These are phyloP conservation scores for Nicotiana knightiana DNA, from an alignment of 257 asterid genomes.

Conservation along the genomic window DNA sequence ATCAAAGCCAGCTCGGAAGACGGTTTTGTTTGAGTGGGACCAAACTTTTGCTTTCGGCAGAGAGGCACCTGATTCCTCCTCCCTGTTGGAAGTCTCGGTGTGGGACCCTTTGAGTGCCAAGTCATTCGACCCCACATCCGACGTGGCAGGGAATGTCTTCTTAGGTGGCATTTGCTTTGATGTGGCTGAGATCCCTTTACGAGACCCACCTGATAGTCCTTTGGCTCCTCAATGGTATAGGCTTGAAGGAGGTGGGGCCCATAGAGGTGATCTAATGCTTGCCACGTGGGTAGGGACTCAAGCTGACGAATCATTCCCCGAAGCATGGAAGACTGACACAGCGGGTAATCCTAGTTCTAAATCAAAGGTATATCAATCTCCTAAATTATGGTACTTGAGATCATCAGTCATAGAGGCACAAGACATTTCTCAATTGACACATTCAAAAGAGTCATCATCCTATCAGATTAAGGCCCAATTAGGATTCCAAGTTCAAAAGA, in stretches of 20 bases:
- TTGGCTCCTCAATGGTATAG: conserved; percentile 94
- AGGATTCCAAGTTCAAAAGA: conserved; percentile 69
- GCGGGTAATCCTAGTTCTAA: conserved; percentile 47
- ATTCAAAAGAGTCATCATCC: conserved; percentile 35
- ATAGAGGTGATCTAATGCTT: conserved; percentile 79
- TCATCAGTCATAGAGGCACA: conserved; percentile 73
- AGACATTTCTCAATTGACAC: conserved; percentile 37
- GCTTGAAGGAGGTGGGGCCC: conserved; percentile 87
- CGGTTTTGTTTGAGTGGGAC: conserved; percentile 67
- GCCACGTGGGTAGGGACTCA: conserved; percentile 95
- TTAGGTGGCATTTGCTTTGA: conserved; percentile 89
- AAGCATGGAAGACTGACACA: conserved; percentile 83
- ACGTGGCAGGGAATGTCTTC: conserved; percentile 53
- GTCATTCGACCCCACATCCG: conserved; percentile 13
- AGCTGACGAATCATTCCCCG: conserved; percentile 84
- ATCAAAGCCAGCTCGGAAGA: conserved; percentile 66
- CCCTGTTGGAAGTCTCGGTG: conserved; percentile 67
- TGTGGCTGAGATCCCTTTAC: conserved; percentile 67
- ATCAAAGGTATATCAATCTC: conserved; percentile 79
- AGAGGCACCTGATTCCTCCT: conserved; percentile 55
- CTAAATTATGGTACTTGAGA: conserved; percentile 79
- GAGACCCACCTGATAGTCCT: conserved; percentile 91
- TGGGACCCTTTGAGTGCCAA: conserved; percentile 49
- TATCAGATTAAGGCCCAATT: conserved; percentile 54
- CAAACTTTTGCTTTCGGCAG: conserved; percentile 72